These are phyloP conservation scores for Ophiognomonia clavigignenti-juglandacearum DNA, from an alignment of 2,329 filamentous ascomycete genomes.

Conservation along the genomic window DNA sequence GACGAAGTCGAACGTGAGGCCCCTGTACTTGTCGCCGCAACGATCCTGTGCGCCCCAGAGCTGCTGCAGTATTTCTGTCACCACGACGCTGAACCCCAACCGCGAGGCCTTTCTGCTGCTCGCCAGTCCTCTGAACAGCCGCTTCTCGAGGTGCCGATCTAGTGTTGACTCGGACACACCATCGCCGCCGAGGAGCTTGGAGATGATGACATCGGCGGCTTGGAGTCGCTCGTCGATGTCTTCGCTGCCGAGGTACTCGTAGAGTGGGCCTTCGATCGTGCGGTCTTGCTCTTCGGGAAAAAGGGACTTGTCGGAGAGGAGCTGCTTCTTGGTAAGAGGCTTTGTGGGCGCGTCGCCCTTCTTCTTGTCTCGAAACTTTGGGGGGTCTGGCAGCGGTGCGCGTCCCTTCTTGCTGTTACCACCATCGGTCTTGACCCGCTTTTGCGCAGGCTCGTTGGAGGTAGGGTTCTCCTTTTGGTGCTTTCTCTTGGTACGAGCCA, in stretches of 20 bases:
- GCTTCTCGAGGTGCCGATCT: conserved; percentile 55
- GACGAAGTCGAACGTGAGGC: conserved; percentile 51
- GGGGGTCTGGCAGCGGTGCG: conserved; percentile 19
- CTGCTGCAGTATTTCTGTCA: conserved; percentile 75
- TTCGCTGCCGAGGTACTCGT: conserved; percentile 57
- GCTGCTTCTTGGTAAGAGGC: conserved; percentile 28
- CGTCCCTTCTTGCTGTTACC: conserved; percentile 15
- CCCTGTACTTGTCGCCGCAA: conserved; percentile 42
- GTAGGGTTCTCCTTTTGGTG: conserved; percentile 15
- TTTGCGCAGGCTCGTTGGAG: conserved; percentile 14
- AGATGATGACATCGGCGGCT: conserved; percentile 55
- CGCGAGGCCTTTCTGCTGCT: conserved; percentile 86
- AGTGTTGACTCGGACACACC: conserved; percentile 49
- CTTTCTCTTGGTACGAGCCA: conserved; percentile 17
- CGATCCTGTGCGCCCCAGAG: conserved; percentile 53
- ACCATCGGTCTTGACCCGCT: conserved; percentile 20
- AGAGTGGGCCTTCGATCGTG: conserved; percentile 53
- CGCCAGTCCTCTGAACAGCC: conserved; percentile 81
- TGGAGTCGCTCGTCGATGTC: conserved; percentile 50
- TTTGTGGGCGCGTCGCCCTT: conserved; percentile 8
- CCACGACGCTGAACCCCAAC: conserved; percentile 81
- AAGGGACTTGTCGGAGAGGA: conserved; percentile 31
- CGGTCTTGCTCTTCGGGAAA: conserved; percentile 55
- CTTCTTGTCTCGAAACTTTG: conserved; percentile 11
- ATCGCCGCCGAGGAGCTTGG: conserved; percentile 46